Evolutionary conservation across 106 monocot genomes (phyloP).

Genomic region (Narthecium ossifragum): DNA sequence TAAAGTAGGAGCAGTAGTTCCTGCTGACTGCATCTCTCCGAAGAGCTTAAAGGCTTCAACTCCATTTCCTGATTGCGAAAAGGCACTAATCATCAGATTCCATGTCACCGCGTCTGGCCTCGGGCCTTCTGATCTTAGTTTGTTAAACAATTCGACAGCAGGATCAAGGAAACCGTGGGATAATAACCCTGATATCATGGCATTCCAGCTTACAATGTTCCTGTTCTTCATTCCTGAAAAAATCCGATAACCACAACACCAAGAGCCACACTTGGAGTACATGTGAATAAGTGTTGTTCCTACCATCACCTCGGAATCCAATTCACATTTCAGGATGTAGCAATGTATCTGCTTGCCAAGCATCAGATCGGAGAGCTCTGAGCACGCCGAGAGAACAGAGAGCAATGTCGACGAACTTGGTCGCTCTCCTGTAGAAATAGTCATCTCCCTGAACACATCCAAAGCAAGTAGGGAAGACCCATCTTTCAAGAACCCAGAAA

Average conservation of each 20-base stretch:
- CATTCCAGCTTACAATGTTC: constrained; percentile 36
- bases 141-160: constrained; percentile 16
- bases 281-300: constrained; percentile 26
- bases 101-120: constrained; percentile 23
- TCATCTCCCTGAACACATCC: constrained; percentile 27
- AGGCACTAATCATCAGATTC: constrained; percentile 34
- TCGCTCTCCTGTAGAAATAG: not conserved
- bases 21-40: constrained; percentile 18
- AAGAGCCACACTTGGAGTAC: constrained; percentile 29
- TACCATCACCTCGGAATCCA: constrained; percentile 15
- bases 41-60: constrained; percentile 23
- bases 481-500: constrained; percentile 25
- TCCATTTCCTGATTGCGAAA: constrained; percentile 10
- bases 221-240: constrained; percentile 19
- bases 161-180: constrained; percentile 6
- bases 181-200: constrained; percentile 34
- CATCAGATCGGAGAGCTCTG: constrained; percentile 11
- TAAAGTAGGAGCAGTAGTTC: not conserved
- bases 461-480: constrained; percentile 12
- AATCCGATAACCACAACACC: constrained; percentile 13
- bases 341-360: constrained; percentile 34
- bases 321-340: constrained; percentile 20
- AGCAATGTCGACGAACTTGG: constrained; percentile 29
- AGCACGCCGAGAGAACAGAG: constrained; percentile 23
- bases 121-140: constrained; percentile 15